phyloP scores from a whole-genome alignment of 352 stramenopile genomes.

The Pythium sp. region DNA sequence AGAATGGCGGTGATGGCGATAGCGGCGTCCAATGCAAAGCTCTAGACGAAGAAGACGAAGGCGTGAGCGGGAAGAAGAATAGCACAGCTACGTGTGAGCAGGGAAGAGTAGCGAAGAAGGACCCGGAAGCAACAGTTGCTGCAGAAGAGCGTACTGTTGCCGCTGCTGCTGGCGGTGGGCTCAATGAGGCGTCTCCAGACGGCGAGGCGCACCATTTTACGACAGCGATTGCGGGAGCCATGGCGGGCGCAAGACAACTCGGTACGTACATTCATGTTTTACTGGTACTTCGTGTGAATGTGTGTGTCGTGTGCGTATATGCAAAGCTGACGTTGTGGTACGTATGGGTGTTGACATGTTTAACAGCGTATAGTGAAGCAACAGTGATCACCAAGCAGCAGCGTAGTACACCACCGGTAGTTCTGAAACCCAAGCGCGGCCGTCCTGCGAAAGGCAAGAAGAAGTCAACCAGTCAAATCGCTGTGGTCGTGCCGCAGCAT shows the following conservation, averaged over 20 bases:
- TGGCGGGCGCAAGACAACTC: conserved; percentile 40
- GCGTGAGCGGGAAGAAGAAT: not conserved
- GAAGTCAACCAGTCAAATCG: not conserved
- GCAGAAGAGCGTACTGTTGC: not conserved
- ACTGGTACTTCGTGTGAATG: not conserved
- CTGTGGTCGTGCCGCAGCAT: conserved; percentile 4
- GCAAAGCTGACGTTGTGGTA: not conserved
- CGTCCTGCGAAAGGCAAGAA: conserved; percentile 1
- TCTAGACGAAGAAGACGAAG: not conserved
- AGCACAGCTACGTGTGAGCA: not conserved
- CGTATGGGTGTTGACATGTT: not conserved
- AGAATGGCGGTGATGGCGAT: not conserved
- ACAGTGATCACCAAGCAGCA: conserved; percentile 20
- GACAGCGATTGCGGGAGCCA: conserved; percentile 37
- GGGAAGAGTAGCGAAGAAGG: not conserved
- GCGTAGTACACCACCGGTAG: not conserved
- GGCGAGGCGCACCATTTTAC: conserved; percentile 26
- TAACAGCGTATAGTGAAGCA: conserved; percentile 43
- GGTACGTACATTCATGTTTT: conserved; percentile 28
- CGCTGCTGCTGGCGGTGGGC: not conserved
- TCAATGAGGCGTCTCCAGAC: not conserved
- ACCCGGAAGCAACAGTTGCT: not conserved
- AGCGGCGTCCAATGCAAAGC: not conserved
- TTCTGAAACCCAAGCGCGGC: not conserved
- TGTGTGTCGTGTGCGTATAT: not conserved